Percentiles rank a stretch among this genome's conserved stretches.
These are phyloP conservation scores for Eimeria maxima DNA, from an alignment of 169 alveolate species.

Conservation along the genomic window DNA sequence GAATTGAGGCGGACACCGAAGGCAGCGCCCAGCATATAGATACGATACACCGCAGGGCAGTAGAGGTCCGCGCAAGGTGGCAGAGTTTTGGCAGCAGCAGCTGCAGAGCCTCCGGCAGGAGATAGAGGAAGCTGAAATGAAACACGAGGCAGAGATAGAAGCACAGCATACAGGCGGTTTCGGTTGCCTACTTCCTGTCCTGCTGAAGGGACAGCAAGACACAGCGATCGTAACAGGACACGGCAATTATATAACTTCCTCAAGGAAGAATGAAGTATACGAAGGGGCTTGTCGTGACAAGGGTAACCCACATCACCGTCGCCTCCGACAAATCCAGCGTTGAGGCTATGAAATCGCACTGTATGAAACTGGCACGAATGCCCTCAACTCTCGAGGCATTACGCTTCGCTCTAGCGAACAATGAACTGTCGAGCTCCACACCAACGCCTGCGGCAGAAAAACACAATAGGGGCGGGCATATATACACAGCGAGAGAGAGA, in stretches of 20 bases:
- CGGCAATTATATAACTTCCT: too few species aligned
- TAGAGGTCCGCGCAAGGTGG: neutral
- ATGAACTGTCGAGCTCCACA: conserved; percentile 37
- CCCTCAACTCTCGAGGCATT: neutral
- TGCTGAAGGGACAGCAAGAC: too few species aligned
- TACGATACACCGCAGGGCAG: conserved; percentile 24
- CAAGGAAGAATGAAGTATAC: too few species aligned
- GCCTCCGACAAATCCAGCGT: conserved; percentile 10
- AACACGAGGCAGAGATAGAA: too few species aligned
- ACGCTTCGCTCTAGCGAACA: conserved; percentile 43
- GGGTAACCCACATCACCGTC: conserved; percentile 10
- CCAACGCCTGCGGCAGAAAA: conserved; percentile 43
- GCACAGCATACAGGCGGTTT: too few species aligned
- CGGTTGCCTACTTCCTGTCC: too few species aligned
- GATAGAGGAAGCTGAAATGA: conserved; percentile 20
- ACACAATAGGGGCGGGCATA: neutral
- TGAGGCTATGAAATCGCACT: conserved; percentile 15
- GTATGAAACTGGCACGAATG: conserved; percentile 3
- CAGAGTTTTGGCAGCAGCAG: conserved; percentile 7
- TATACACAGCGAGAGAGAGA: too few species aligned
- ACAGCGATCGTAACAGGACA: too few species aligned
- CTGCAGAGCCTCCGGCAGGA: conserved; percentile 62
- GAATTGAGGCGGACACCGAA: neutral
- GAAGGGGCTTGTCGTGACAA: too few species aligned
- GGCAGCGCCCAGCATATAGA: conserved; percentile 41